phyloP scores from a whole-genome alignment of 2,329 filamentous ascomycete species.

The Cercospora sp. region DNA sequence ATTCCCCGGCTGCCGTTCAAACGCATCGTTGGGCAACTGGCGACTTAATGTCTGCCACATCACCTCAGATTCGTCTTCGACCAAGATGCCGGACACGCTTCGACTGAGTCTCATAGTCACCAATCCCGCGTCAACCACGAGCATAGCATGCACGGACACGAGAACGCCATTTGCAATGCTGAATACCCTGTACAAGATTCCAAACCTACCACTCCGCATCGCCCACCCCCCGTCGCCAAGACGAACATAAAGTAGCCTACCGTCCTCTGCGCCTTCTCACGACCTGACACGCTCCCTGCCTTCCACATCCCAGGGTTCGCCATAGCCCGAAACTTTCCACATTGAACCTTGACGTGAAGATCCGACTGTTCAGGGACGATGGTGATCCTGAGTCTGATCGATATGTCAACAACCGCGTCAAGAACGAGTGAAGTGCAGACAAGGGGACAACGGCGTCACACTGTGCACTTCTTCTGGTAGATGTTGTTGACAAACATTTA shows the following conservation, averaged over 20 bases:
- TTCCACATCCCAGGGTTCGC: background rate
- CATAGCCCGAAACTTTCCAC: background rate
- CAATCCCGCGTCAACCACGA: background rate
- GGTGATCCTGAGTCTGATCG: background rate
- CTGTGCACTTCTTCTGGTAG: background rate
- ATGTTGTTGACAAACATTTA: background rate
- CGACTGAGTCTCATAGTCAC: background rate
- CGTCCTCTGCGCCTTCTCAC: background rate
- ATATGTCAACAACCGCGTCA: background rate
- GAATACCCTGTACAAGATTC: background rate
- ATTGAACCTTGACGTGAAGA: background rate
- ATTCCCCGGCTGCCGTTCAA: background rate
- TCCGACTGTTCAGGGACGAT: background rate
- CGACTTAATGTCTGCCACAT: background rate
- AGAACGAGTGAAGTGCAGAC: background rate
- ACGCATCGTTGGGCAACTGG: background rate
- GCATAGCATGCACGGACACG: background rate
- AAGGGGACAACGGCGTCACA: background rate
- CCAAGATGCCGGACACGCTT: background rate
- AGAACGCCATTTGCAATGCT: background rate
- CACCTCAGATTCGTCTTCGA: background rate
- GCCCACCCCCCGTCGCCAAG: background rate
- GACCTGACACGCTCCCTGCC: background rate
- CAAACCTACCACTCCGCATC: background rate
- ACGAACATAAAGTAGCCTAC: background rate